Evolutionary conservation across 2,329 filamentous ascomycete species (phyloP), one percentile per base, ranked within the genome.

Genomic region (Alternaria atra): DNA sequence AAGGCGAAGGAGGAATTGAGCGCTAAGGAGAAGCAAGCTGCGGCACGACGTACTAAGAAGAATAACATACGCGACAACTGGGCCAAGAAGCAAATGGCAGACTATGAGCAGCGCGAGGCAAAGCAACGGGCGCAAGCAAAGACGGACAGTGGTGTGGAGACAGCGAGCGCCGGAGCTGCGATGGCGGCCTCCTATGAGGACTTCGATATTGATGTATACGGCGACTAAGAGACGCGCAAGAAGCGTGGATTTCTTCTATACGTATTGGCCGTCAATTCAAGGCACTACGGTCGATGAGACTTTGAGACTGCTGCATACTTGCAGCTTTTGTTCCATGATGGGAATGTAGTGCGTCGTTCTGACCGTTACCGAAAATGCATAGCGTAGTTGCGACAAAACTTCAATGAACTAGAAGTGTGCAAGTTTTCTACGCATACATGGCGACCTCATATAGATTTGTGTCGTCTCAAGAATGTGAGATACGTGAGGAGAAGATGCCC

Each of bases 191-290:
- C 8, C 13, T 23, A 17, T 30, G 34, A 47, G 13, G 32, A 55
- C 5, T 48, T 42, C 20, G 39, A 42, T 23, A 48, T 55, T n/a
- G 53, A 55, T 10, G 20, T 55, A 13, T 40, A 51, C 29, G 44
- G 37, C 5, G 29, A 56, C 15, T 37, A 32, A 34, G 37, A 50
- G 15, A 42, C 27, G 23, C 15, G 43, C 32, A 39, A 46, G 7
- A 15, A 32, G 23, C 6, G 9, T 7, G 10, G 34, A 23, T 52
- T 23, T 13, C 32, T 25, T 39, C 20, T 37, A 27, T 27, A 4
- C 30, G 15, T 48, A 10, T 25, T n/a, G 7, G 17, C 6, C 25
- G n/a, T 20, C 2, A 13, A 15, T 4, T 48, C 7, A 48, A 20
- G 30, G 17, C 32, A 17, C 2, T 15, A 15, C n/a, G 29, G 30